phyloP scores from a whole-genome alignment of 352 stramenopile genomes.

The Globisporangium takayamanum region DNA sequence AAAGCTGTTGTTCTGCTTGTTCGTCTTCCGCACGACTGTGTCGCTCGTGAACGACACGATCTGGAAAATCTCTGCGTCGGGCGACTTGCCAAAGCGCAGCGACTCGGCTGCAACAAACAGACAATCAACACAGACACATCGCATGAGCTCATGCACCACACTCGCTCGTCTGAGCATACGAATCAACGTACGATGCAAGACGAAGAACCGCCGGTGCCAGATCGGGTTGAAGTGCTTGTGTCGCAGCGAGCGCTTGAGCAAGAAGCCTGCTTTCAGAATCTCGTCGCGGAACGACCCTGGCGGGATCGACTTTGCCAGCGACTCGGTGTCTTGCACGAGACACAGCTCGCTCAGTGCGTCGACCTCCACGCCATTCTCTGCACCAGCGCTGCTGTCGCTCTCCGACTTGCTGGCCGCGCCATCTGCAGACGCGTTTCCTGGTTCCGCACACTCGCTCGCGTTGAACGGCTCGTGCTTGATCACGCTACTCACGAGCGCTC shows the following conservation, averaged over 20 bases:
- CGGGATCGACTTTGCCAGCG: conserved; percentile 21
- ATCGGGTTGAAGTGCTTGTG: conserved; percentile 85
- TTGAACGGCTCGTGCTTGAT: conserved; percentile 42
- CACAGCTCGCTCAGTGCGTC: conserved; percentile 14
- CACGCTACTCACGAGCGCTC: conserved; percentile 46
- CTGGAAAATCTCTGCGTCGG: conserved; percentile 61
- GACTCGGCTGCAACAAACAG: conserved; percentile 32
- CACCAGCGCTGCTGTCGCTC: conserved; percentile 5
- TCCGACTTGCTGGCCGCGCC: not conserved
- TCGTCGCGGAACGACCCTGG: conserved; percentile 49
- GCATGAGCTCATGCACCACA: not conserved
- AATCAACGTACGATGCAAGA: conserved; percentile 41
- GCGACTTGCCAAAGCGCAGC: conserved; percentile 62
- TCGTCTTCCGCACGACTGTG: conserved; percentile 58
- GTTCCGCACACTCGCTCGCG: conserved; percentile 17
- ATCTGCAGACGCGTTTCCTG: not conserved
- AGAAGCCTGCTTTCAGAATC: conserved; percentile 60
- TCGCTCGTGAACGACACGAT: conserved; percentile 62
- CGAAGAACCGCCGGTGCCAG: conserved; percentile 70
- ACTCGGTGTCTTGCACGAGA: conserved; percentile 12
- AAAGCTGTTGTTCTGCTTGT: conserved; percentile 75
- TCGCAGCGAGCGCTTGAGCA: conserved; percentile 83
- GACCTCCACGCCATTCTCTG: conserved; percentile 10
- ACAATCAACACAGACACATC: not conserved
- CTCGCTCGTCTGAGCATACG: not conserved